A percentile compares a stretch with the other conserved stretches of the same genome.
phyloP scores from a whole-genome alignment of 345 rosid genomes.

The Citrus maxima region DNA sequence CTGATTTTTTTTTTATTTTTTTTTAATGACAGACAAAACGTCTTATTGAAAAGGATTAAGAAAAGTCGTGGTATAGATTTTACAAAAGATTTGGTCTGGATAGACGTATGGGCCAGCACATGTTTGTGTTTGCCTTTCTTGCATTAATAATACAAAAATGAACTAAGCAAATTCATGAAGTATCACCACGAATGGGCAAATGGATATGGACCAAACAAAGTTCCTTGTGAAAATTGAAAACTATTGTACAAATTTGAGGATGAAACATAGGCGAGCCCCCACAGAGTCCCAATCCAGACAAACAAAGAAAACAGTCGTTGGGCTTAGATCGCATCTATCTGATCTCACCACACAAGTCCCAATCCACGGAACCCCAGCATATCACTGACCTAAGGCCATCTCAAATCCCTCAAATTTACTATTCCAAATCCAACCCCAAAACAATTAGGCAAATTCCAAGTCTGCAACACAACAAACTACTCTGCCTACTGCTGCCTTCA shows the following conservation, averaged over 20 bases:
- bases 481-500: not conserved
- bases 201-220: not conserved
- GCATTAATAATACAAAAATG: not conserved
- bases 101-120: not conserved
- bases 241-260: not conserved
- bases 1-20: too few species aligned
- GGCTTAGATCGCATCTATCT: not conserved
- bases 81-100: not conserved
- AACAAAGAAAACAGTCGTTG: constrained; percentile 17
- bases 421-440: not conserved
- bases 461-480: not conserved
- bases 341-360: constrained; percentile 24
- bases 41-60: not conserved
- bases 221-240: not conserved
- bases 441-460: not conserved
- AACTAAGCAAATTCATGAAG: not conserved
- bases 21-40: not conserved
- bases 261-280: not conserved
- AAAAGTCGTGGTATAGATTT: not conserved
- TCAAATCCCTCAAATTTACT: not conserved
- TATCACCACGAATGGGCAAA: not conserved
- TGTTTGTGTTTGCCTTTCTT: not conserved
- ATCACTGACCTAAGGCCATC: not conserved
- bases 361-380: constrained; percentile 18
- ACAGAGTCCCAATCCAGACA: too few species aligned